Evolutionary conservation across 2,329 filamentous ascomycete species (phyloP).

Genomic region (Hypoxylon rubiginosum): DNA sequence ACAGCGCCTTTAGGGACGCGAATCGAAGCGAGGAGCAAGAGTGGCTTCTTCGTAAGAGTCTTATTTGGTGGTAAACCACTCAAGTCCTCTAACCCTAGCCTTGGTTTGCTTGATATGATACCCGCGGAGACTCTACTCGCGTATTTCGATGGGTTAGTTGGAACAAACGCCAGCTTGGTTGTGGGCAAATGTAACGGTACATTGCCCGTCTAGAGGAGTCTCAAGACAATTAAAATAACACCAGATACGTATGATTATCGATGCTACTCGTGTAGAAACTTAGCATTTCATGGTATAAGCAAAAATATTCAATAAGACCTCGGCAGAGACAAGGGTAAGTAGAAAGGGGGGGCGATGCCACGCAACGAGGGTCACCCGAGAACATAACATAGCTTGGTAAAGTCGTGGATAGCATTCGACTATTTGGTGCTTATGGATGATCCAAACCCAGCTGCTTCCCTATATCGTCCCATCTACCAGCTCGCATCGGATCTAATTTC

Average conservation of each 20-base stretch:
- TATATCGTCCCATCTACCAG: constrained; percentile 81
- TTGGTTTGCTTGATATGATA: constrained; percentile 80
- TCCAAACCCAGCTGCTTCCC: constrained; percentile 57
- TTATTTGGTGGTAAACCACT: constrained; percentile 78
- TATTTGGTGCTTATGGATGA: constrained; percentile 22
- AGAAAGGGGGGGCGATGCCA: background rate
- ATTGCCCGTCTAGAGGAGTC: constrained; percentile 30
- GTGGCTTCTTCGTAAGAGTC: constrained; percentile 71
- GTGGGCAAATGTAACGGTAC: constrained; percentile 53
- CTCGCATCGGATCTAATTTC: constrained; percentile 79
- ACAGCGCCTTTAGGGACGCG: constrained; percentile 23
- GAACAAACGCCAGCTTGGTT: constrained; percentile 62
- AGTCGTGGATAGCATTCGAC: constrained; percentile 38
- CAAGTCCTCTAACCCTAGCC: constrained; percentile 73
- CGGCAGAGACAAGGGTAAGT: background rate
- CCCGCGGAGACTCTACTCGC: constrained; percentile 72
- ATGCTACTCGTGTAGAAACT: background rate
- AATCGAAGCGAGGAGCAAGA: constrained; percentile 10
- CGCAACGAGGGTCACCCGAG: background rate
- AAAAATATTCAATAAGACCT: too few relatives aligned
- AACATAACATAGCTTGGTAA: background rate
- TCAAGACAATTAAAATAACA: background rate
- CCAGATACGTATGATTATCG: background rate
- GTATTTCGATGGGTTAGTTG: constrained; percentile 81
- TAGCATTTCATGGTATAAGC: background rate